Evolutionary conservation across 768 basidiomycete species (phyloP), one percentile per base, ranked within the genome.

Genomic region (Serpula lacrymans): DNA sequence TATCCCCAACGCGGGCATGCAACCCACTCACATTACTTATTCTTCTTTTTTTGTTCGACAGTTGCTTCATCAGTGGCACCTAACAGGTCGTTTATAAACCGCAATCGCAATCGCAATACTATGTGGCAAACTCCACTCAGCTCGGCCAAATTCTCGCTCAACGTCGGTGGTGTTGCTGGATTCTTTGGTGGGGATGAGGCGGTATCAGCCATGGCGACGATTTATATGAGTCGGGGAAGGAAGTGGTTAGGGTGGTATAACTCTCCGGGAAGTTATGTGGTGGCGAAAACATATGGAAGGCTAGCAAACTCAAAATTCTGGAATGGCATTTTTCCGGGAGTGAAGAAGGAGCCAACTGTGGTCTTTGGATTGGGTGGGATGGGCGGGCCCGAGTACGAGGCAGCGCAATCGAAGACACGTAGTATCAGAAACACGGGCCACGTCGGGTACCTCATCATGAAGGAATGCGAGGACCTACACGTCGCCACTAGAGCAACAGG

Each of bases 161-260:
- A 66, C 30, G 22, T 55, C 0, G 56, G 59, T 8, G 64, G 65
- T 4, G 51, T 66, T 3, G 64, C 58, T 4, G 63, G 62, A 1
- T 60, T 66, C 32, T 64, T 66, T 10, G 66, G 65, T 24, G 66
- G 64, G 7, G 62, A 65, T 22, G 64, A 67, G 27, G 61, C 64
- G 9, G 52, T 67, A 18, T 52, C 65, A 16, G 64, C 64, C 18
- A 66, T 67, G 62, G 50, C 59, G 8, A 57, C 59, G 23, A 54
- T 66, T 2, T 62, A 65, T 37, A 28, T 66, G 2, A 59, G 54
- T 45, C 20, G 44, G 16, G 60, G 58, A 2, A 50, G 62, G 48
- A 53, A 23, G 37, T 67, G 57, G 60, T 28, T 66, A 2, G 64
- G 65, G 6, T 66, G 57, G 59, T 63, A 67, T 38, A 67, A 66